These are phyloP conservation scores for Metarhizium sp. DNA, from an alignment of 2,329 filamentous ascomycete species.

Conservation along the genomic window DNA sequence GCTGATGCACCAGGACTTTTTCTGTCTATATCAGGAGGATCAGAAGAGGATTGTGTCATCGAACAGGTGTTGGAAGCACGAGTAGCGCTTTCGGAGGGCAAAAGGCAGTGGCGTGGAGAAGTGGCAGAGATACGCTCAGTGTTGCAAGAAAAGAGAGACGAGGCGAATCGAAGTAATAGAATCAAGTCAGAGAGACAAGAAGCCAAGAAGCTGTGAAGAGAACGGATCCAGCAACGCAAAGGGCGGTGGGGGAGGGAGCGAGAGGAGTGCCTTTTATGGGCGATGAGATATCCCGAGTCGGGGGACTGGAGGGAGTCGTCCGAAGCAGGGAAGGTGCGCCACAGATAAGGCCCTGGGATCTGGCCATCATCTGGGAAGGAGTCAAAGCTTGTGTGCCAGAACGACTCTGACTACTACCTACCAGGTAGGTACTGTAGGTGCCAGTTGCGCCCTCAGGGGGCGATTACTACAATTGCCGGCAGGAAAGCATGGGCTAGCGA, in stretches of 20 bases:
- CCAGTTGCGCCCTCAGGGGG: too few relatives aligned
- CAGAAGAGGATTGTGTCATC: conserved; percentile 53
- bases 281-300: neutral
- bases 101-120: neutral
- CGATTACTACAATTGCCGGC: too few relatives aligned
- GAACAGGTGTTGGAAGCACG: conserved; percentile 30
- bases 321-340: neutral
- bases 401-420: too few relatives aligned
- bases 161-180: neutral
- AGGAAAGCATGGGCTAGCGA: too few relatives aligned
- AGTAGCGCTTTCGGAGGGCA: conserved; percentile 1
- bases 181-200: neutral
- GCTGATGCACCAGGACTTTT: conserved; percentile 45
- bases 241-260: neutral
- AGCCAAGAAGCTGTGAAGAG: neutral
- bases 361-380: neutral
- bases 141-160: neutral
- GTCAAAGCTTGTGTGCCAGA: neutral
- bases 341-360: neutral
- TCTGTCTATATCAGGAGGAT: conserved; percentile 45
- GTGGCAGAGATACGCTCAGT: neutral
- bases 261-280: conserved; percentile 2
- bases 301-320: too few relatives aligned
- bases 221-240: neutral
- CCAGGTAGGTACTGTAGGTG: too few relatives aligned